Evolutionary conservation across 805 yeast genomes (phyloP).

Genomic region (Ogataea nonfermentans): DNA sequence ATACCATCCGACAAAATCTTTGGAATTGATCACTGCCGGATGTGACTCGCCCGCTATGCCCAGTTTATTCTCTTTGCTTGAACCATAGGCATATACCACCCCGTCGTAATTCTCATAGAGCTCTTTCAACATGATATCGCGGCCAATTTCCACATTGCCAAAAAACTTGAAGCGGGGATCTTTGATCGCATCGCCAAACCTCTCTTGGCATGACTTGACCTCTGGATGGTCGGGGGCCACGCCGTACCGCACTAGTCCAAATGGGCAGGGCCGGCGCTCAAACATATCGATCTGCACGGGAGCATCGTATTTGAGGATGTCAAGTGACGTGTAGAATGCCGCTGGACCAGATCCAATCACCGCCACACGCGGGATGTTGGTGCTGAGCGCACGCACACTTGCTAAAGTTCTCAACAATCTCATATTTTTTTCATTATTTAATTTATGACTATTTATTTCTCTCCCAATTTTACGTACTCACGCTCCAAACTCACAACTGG

Average conservation of each 20-base stretch:
- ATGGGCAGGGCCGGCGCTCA: constrained; percentile 86
- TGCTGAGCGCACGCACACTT: not conserved
- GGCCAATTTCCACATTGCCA: constrained; percentile 74
- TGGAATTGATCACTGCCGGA: constrained; percentile 73
- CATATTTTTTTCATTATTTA: constrained; percentile 1
- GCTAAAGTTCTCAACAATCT: constrained; percentile 1
- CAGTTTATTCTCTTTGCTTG: constrained; percentile 53
- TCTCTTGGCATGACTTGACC: constrained; percentile 80
- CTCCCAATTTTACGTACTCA: constrained; percentile 21
- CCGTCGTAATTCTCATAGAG: constrained; percentile 63
- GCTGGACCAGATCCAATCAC: constrained; percentile 96
- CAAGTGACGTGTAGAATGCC: constrained; percentile 85
- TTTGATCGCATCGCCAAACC: constrained; percentile 52
- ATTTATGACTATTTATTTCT: constrained; percentile 1
- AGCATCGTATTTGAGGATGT: constrained; percentile 47
- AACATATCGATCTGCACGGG: constrained; percentile 60
- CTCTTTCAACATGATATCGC: constrained; percentile 49
- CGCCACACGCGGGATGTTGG: constrained; percentile 47
- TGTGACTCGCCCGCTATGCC: constrained; percentile 58
- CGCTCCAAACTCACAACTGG: constrained; percentile 26
- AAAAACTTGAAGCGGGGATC: constrained; percentile 49
- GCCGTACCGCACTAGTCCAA: constrained; percentile 87
- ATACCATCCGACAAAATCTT: constrained; percentile 94
- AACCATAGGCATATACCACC: constrained; percentile 81
- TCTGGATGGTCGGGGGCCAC: constrained; percentile 99